Percentiles rank a stretch among this genome's conserved stretches.
phyloP scores from a whole-genome alignment of 2,329 filamentous ascomycete species.

The Colletotrichum theobromicola region DNA sequence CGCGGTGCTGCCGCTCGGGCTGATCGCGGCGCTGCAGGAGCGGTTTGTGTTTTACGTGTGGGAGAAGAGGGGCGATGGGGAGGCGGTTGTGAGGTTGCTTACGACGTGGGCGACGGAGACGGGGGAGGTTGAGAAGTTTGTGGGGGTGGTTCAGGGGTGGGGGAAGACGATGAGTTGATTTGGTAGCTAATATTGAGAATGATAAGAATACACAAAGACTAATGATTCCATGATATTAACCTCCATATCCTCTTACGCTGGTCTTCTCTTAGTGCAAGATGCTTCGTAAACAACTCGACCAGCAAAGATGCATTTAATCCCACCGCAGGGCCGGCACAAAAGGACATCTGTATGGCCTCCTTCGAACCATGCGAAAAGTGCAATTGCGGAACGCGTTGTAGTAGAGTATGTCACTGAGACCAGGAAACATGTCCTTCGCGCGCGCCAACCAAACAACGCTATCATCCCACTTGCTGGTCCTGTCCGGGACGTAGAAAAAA shows the following conservation, averaged over 20 bases:
- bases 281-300: rapidly evolving
- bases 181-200: not conserved
- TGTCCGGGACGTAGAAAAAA: rapidly evolving
- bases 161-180: not conserved
- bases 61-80: constrained; percentile 45
- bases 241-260: rapidly evolving
- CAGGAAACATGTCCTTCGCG: not conserved
- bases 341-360: not conserved
- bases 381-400: not conserved
- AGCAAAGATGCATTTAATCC: not conserved
- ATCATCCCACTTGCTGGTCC: not conserved
- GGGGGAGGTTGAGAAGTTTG: constrained; percentile 44
- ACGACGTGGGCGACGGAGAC: constrained; percentile 57
- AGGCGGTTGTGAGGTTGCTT: constrained; percentile 48
- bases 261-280: not conserved
- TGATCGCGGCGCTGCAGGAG: constrained; percentile 45
- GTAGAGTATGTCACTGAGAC: not conserved
- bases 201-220: not conserved
- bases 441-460: not conserved
- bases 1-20: constrained; percentile 41
- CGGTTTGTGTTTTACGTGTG: constrained; percentile 52
- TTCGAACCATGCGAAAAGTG: not conserved
- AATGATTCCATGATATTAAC: not conserved
- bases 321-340: not conserved
- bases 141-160: constrained; percentile 27